Evolutionary conservation across 306 rosid genomes (phyloP), one percentile per base, ranked within the genome.

Genomic region (Fragaria vesca): DNA sequence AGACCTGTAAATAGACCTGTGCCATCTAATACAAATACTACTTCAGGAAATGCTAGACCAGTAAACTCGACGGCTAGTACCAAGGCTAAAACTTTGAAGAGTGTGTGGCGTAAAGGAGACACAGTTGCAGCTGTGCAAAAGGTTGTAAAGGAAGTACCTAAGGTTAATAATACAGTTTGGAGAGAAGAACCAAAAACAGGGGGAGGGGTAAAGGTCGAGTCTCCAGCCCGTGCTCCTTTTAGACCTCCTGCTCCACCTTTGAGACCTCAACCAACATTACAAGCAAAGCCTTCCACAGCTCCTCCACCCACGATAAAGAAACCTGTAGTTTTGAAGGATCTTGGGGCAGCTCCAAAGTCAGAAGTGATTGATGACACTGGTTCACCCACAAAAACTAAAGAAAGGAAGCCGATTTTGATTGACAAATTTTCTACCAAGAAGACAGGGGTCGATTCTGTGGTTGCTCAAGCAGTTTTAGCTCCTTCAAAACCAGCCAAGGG

Each of bases 51-150:
- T 75, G 80, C 75, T 40, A 82, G 66, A 71, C 58, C 83, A 0
- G 81, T 62, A 43, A 73, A 78, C 75, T 67, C 87, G 0, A 20
- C 21, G 5, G 13, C 81, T 47, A 83, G 18, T 72, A 83, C 76
- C 65, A 91, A 84, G 72, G 45, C 97, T 52, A 95, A 91, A 82
- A 88, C 97, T 13, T 52, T 84, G 85, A 95, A 93, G 87, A 95
- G 99, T 77, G 93, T 95, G 6, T 95, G 99, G 99, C 97, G 97
- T 36, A 95, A 95, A 86, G 99, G 99, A 69, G 99, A 95, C 77
- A 69, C 89, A 0, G 86, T 95, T 47, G 76, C 96, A n/a, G 60
- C 69, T 3, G 91, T 91, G 77, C 81, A 83, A 78, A 95, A 90
- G 86, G 90, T 88, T 80, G 90, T 86, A 36, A 89, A 79, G 85